Percentiles rank a stretch among this genome's conserved stretches.
These are phyloP conservation scores for Boletellus sp. DNA, from an alignment of 768 basidiomycete genomes.

Conservation along the genomic window DNA sequence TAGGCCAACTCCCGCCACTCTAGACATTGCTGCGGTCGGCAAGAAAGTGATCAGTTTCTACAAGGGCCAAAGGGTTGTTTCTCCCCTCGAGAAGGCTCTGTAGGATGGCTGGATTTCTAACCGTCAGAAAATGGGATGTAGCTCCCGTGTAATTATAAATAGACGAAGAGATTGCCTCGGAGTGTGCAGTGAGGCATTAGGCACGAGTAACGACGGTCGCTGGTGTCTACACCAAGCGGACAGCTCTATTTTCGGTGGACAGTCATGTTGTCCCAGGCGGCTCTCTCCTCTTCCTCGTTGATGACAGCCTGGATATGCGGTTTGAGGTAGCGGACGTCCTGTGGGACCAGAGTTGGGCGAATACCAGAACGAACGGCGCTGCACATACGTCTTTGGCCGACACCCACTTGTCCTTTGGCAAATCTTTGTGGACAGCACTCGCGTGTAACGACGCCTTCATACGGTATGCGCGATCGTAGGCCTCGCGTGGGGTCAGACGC, in stretches of 20 bases:
- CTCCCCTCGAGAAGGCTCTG: slow-evolving; percentile 75
- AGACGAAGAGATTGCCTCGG: not conserved
- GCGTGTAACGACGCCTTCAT: slow-evolving; percentile 76
- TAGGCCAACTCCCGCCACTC: slow-evolving; percentile 5
- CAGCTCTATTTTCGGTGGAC: slow-evolving; percentile 63
- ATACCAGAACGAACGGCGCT: not conserved
- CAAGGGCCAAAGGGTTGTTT: slow-evolving; percentile 68
- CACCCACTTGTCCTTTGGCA: slow-evolving; percentile 81
- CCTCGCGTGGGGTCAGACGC: slow-evolving; percentile 75
- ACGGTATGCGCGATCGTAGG: slow-evolving; percentile 89
- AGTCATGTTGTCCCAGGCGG: slow-evolving; percentile 73
- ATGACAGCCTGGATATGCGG: slow-evolving; percentile 71
- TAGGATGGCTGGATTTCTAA: slow-evolving; percentile 17
- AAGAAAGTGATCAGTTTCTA: slow-evolving; percentile 89
- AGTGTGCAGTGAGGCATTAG: slow-evolving; percentile 4
- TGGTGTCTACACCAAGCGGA: slow-evolving; percentile 22
- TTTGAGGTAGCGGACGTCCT: slow-evolving; percentile 90
- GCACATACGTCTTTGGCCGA: slow-evolving; percentile 65
- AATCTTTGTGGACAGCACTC: slow-evolving; percentile 70
- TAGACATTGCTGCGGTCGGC: slow-evolving; percentile 74
- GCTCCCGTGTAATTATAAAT: slow-evolving; percentile 12
- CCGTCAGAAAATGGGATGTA: slow-evolving; percentile 9
- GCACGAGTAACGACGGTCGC: slow-evolving; percentile 16
- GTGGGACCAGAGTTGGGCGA: slow-evolving; percentile 13
- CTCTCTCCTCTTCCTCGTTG: slow-evolving; percentile 74